Evolutionary conservation across 352 stramenopile genomes (phyloP), one percentile per base, ranked within the genome.

Genomic region (Phytophthora sojae): DNA sequence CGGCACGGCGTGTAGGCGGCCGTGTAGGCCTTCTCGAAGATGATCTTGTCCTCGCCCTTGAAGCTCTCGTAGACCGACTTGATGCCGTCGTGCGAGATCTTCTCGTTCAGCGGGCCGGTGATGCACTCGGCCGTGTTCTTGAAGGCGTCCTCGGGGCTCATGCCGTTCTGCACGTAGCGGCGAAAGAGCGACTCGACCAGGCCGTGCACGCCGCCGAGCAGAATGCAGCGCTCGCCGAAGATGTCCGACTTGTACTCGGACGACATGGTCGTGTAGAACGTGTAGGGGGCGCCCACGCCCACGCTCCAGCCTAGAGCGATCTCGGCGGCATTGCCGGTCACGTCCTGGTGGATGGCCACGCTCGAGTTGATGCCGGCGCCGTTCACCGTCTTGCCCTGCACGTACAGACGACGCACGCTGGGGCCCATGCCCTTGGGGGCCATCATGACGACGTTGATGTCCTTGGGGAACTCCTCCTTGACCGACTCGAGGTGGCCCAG

Each of bases 181-280:
- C 97, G 94, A 94, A 99, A 99, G 23, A 99, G 92, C 62, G 95
- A 96, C 80, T 99, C 97, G 58, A 99, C 96, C 67, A 99, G 97
- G 67, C 95, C 97, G 83, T 99, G 97, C 30, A 99, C 96, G 57
- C 96, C 97, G 68, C 97, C 97, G 8, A 99, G 86, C 29, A 99
- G 86, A 72, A 99, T 99, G 64, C 97, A 97, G 71, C 97, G 95
- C 75, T 99, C 97, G 64, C 97, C 97, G 63, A 99, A 99, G 79
- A 99, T 99, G 88, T 99, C 97, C 69, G 93, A 98, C 79, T 97
- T 97, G 85, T 99, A 99, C 88, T 99, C 97, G 63, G 97, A 95
- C 53, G 90, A 88, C 63, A 99, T 83, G 42, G 95, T 98, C 51
- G 97, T 99, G 85, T 98, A 91, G 86, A 99, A 99, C 74, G 98